Evolutionary conservation across 768 basidiomycete genomes (phyloP).

Genomic region (Calvatia gigantea): DNA sequence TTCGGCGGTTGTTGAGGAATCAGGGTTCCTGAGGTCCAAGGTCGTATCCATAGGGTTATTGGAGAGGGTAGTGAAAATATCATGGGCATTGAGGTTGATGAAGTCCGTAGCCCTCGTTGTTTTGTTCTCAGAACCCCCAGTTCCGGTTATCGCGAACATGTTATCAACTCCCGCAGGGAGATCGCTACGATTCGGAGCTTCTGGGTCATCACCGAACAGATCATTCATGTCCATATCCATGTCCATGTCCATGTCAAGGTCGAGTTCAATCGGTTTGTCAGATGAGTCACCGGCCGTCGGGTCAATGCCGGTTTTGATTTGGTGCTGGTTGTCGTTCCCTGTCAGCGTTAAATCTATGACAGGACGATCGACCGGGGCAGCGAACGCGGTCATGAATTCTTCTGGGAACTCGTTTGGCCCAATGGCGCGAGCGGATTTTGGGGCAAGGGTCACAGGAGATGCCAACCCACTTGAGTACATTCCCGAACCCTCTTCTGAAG

Average conservation of each 20-base stretch:
- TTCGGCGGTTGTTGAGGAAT: background rate
- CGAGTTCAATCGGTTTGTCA: slow-evolving; percentile 81
- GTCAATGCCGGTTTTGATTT: slow-evolving; percentile 22
- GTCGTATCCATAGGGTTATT: background rate
- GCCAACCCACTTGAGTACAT: slow-evolving; percentile 58
- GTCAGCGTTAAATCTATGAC: slow-evolving; percentile 62
- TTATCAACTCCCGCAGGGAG: slow-evolving; percentile 9
- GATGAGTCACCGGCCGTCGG: slow-evolving; percentile 54
- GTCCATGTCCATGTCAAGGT: slow-evolving; percentile 71
- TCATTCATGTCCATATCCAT: slow-evolving; percentile 50
- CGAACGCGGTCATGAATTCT: slow-evolving; percentile 63
- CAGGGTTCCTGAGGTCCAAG: background rate
- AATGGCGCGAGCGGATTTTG: slow-evolving; percentile 67
- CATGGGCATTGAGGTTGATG: slow-evolving; percentile 17
- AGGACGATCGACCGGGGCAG: slow-evolving; percentile 29
- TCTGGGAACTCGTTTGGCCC: slow-evolving; percentile 53
- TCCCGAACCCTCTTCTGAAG: slow-evolving; percentile 62
- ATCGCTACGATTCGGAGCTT: slow-evolving; percentile 22
- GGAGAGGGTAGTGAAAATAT: slow-evolving; percentile 7
- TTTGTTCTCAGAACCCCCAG: background rate
- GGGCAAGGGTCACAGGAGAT: slow-evolving; percentile 80
- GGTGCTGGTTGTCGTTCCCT: slow-evolving; percentile 19
- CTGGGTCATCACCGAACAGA: slow-evolving; percentile 50
- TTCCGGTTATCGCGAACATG: slow-evolving; percentile 22
- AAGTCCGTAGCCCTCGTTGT: slow-evolving; percentile 10